Conservation (phyloP, 2,329 filamentous ascomycete genomes). For the Trichothecium roseum region DNA sequence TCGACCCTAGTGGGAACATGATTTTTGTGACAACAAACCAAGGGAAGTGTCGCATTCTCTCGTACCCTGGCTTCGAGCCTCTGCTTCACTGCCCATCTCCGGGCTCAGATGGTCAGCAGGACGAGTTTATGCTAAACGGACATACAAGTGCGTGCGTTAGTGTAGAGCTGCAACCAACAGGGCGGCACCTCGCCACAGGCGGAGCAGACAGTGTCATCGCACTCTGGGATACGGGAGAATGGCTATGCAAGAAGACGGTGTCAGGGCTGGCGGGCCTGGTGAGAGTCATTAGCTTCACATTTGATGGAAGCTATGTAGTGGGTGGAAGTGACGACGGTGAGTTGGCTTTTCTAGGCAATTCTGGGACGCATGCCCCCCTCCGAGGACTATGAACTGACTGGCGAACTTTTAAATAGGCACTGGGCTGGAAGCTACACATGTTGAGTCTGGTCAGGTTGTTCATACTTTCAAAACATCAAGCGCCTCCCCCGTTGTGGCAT, state of each 20-base stretch:
- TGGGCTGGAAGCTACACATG: constrained; percentile 59
- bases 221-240: constrained; percentile 69
- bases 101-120: constrained; percentile 27
- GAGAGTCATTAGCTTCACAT: constrained; percentile 64
- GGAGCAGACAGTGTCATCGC: constrained; percentile 66
- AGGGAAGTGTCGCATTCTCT: constrained; percentile 59
- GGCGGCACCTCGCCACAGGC: constrained; percentile 62
- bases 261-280: constrained; percentile 60
- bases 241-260: constrained; percentile 65
- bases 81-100: constrained; percentile 26
- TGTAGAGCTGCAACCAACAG: constrained; percentile 59
- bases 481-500: constrained; percentile 57
- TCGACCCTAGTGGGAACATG: constrained; percentile 63
- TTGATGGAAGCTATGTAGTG: constrained; percentile 65
- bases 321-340: constrained; percentile 64
- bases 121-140: constrained; percentile 51
- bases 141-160: constrained; percentile 65
- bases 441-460: constrained; percentile 63
- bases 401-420: constrained; percentile 32
- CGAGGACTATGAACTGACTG: constrained; percentile 5
- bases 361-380: too few species aligned
- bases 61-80: constrained; percentile 54
- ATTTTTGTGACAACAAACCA: constrained; percentile 62
- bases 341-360: constrained; percentile 5
- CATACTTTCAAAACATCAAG: constrained; percentile 60